Evolutionary conservation across 176 grass and related monocot species (phyloP).

Genomic region (Oropetium thomaeum): DNA sequence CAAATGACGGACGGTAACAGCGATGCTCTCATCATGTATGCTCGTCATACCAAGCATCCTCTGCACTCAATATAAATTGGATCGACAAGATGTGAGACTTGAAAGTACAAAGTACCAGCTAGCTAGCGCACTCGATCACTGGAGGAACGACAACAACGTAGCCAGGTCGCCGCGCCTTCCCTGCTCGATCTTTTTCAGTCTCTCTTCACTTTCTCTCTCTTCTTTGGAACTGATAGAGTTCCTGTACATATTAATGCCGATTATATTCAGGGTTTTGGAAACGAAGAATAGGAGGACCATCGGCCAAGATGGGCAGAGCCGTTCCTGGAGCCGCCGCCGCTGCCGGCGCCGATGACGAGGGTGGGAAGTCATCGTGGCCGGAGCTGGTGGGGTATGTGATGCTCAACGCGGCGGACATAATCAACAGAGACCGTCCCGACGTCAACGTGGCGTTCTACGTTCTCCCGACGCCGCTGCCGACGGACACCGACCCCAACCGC

Average conservation of each 20-base stretch:
- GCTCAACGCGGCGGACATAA: conserved; percentile 1
- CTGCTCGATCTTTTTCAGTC: not conserved
- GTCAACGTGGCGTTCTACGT: not conserved
- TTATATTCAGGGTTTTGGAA: not conserved
- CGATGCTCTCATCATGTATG: not conserved
- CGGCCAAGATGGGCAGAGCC: not conserved
- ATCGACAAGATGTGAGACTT: not conserved
- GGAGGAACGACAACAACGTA: not conserved
- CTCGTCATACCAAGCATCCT: no score
- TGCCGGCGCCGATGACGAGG: not conserved
- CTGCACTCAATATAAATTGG: not conserved
- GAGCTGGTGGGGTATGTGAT: conserved; percentile 17
- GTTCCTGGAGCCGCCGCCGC: not conserved
- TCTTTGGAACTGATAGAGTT: not conserved
- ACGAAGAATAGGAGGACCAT: not conserved
- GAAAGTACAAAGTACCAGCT: no score
- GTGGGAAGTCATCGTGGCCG: conserved; percentile 17
- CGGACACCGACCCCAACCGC: not conserved
- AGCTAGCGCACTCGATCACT: not conserved
- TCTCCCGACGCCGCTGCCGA: conserved; percentile 2
- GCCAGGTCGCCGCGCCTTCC: not conserved
- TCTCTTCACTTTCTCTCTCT: no score
- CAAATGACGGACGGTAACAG: not conserved
- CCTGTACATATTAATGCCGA: not conserved
- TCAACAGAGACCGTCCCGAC: conserved; percentile 23